phyloP scores from a whole-genome alignment of 2,329 filamentous ascomycete species.

The Alternaria atra region DNA sequence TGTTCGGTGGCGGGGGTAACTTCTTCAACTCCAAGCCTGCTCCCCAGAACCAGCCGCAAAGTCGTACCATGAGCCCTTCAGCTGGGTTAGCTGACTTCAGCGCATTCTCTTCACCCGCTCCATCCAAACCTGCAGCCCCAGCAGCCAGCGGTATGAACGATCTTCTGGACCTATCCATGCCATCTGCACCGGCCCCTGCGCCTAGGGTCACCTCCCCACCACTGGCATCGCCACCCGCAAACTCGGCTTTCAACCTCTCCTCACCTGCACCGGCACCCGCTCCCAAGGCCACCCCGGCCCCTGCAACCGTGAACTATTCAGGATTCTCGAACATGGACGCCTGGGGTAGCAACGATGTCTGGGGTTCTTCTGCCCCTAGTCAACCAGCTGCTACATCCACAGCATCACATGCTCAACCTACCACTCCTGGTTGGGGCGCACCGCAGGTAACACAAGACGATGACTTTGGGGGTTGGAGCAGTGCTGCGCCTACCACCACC shows the following conservation, averaged over 20 bases:
- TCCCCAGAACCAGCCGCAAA: constrained; percentile 53
- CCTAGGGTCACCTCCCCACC: constrained; percentile 38
- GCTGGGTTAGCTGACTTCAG: constrained; percentile 70
- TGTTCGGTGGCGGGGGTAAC: constrained; percentile 72
- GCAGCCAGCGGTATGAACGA: constrained; percentile 72
- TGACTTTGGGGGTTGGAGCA: constrained; percentile 96
- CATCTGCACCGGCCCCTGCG: constrained; percentile 43
- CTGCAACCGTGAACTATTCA: constrained; percentile 50
- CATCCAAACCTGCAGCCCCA: constrained; percentile 57
- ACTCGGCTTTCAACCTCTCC: constrained; percentile 75
- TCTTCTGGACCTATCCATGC: constrained; percentile 75
- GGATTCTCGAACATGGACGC: constrained; percentile 70
- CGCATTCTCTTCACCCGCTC: constrained; percentile 67
- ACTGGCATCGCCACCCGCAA: constrained; percentile 54
- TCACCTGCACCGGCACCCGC: constrained; percentile 47
- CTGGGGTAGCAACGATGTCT: constrained; percentile 85
- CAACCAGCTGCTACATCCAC: constrained; percentile 51
- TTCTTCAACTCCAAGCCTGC: constrained; percentile 80
- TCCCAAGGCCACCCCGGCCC: constrained; percentile 40
- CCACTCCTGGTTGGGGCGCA: constrained; percentile 65
- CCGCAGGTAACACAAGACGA: constrained; percentile 79
- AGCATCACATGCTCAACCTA: constrained; percentile 53
- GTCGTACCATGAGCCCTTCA: constrained; percentile 62
- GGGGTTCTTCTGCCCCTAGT: constrained; percentile 72
- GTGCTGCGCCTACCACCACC: constrained; percentile 69